Base-by-base conservation (phyloP, 805 yeast genomes). In the Lipomyces yamadae region DNA sequence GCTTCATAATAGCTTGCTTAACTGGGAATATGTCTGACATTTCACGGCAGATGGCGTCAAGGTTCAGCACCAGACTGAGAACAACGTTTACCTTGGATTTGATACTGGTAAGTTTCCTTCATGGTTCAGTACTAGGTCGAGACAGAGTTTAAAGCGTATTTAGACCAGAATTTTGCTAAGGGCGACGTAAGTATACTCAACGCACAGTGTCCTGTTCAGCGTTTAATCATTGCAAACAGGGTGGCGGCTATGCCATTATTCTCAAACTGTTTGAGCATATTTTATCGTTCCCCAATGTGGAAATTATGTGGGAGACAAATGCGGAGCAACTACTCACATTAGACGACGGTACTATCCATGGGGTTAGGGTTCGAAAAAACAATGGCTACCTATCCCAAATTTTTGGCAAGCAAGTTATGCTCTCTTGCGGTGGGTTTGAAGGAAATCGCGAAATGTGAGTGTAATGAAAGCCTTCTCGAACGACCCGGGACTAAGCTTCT, bases 391-490 rank as follows among this genome's bases (percentile, higher is more conserved):
- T 55, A 8, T 7, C 42, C 39, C 1, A 33, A 35, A 2, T 55
- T 1, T 33, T 33, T 30, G 58, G 42, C 6, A 11, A 55, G 42
- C 24, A 15, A 33, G 58, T 55, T 11, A 55, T 55, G 58, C 42
- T 55, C 5, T 33, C 58, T 0, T 55, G 58, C 42, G 58, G 58
- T 35, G 58, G 58, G 24, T 55, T 55, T 18, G 58, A 55, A 11
- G 58, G 58, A 1, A 55, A 55, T 55, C 58, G 42, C 37, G 58
- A 55, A 35, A 55, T 55, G 58, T 50, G 54, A 50, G 54, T 50
- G 54, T 50, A 29, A 50, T 50, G 30, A 50, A 30, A 50, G 18
- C 32, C 18, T 30, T 29, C 18, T 50, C 54, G 54, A 50, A 50
- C 18, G 54, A 50, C 18, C n/a, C 18, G 54, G 18, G 18, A n/a